Evolutionary conservation across 2,329 filamentous ascomycete species (phyloP).

Genomic region (Colletotrichum endophyticum): DNA sequence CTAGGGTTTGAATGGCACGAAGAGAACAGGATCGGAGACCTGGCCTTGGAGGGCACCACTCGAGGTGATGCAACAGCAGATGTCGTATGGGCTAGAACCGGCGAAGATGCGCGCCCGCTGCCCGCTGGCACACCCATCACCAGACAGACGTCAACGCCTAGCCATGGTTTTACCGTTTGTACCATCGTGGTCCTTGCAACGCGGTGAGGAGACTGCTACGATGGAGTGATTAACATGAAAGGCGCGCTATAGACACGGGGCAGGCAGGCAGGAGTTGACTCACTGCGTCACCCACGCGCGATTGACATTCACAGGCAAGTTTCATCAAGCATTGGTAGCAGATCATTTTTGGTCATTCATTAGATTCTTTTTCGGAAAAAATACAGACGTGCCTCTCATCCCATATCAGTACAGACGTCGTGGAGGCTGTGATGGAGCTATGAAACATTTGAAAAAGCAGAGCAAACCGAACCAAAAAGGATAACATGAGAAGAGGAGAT

Average conservation of each 20-base stretch:
- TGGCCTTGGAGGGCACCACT: neutral
- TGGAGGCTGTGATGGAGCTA: neutral
- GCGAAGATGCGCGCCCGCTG: neutral
- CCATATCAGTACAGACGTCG: neutral
- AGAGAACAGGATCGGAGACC: neutral
- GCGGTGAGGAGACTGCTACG: neutral
- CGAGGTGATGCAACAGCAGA: neutral
- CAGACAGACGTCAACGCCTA: neutral
- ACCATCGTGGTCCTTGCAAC: neutral
- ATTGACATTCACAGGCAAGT: neutral
- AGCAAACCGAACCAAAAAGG: neutral
- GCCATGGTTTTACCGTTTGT: neutral
- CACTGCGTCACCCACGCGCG: neutral
- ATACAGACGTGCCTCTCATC: neutral
- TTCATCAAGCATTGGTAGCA: neutral
- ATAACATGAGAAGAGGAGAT: neutral
- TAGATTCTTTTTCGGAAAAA: neutral
- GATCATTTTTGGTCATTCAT: neutral
- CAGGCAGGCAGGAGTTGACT: neutral
- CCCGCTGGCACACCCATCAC: neutral
- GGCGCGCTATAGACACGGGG: neutral
- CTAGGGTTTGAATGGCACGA: neutral
- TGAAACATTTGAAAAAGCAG: neutral
- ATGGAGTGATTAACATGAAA: neutral
- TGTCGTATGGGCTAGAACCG: neutral